Base-by-base conservation (phyloP, 495 filamentous ascomycete genomes). In the Aspergillus homomorphus region DNA sequence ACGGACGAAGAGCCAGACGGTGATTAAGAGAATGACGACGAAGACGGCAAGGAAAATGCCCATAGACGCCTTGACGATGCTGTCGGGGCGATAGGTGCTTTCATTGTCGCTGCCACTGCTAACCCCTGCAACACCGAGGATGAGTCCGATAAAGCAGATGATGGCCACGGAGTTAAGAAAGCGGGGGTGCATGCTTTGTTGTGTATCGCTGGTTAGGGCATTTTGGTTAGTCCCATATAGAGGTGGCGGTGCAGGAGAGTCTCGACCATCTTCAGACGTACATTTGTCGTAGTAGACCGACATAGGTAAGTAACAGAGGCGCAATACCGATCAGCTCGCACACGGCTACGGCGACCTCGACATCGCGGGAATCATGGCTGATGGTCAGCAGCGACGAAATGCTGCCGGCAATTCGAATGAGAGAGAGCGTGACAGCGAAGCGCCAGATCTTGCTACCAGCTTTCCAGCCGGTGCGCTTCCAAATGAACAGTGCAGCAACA, bases 261-360 rank as follows among this genome's bases (percentile, higher is more conserved):
- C 19, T 20, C 19, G 1, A 20, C 0, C 28, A 30, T 28, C 26
- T 3, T 28, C 9, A 28, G 26, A 67, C 69, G 67, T 26, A 72
- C 69, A 69, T 72, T 60, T 65, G 63, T 46, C 67, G 24, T 28
- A 72, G 45, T 0, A 72, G n/a, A 24, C 69, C 69, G 54, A 72
- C 30, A 46, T 65, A 72, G 19, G 62, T 61, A 4, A 72, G 57
- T 9, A 72, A 19, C 33, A 72, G 33, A 19, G 69, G 69, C 1
- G 69, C 69, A 62, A 72, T 56, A 3, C 69, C 69, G 48, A 72
- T 72, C 38, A 72, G 43, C 53, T 69, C 58, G 46, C 69, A 72
- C 38, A 72, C 69, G 9, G 46, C 51, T 4, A 51, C 55, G 19
- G 66, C 62, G 53, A 65, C 53, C 7, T 50, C 12, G 14, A 72